Evolutionary conservation across 306 rosid species (phyloP), one percentile per base, ranked within the genome.

Genomic region (Ammopiptanthus mongolicus): DNA sequence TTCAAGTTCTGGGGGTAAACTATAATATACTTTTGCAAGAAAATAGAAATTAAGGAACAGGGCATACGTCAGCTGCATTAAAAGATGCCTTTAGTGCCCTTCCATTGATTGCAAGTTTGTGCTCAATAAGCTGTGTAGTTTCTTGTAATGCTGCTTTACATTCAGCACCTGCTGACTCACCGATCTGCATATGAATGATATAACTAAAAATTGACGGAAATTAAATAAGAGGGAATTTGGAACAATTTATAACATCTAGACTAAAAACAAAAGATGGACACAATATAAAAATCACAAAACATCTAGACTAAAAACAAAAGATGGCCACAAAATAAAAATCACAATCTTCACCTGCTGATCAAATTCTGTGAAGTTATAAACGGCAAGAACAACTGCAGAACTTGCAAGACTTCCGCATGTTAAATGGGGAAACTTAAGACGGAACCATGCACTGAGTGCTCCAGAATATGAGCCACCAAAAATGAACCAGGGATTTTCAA

Each of bases 361-460:
- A 77, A 88, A 90, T 79, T 94, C 91, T 31, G 89, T 72, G 77
- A 34, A 94, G 77, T 94, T 79, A 65, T 86, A 86, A 68, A 94
- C 84, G 41, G 96, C 90, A 60, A 53, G 91, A 83, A 94, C 97
- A 82, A 94, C 98, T 5, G 97, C 98, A 74, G 98, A 94, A 85
- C 97, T 94, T 60, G 97, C 98, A 67, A 94, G 95, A 82, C 98
- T 91, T 80, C 98, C 98, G 53, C 98, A 91, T 48, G 98, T 91
- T 81, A 93, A 80, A 76, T 93, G 98, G 46, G 98, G 97, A 76
- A 89, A 94, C 78, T 94, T 94, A 53, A 94, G 92, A 59, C 96
- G 93, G 75, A 94, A 94, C 98, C 98, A 94, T 6, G 98, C 98
- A 77, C 98, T 94, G 60, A 94, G 94, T 70, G 98, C 98, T 70